Conservation (phyloP, 805 yeast species). For the Starmerella gropengiesseri region DNA sequence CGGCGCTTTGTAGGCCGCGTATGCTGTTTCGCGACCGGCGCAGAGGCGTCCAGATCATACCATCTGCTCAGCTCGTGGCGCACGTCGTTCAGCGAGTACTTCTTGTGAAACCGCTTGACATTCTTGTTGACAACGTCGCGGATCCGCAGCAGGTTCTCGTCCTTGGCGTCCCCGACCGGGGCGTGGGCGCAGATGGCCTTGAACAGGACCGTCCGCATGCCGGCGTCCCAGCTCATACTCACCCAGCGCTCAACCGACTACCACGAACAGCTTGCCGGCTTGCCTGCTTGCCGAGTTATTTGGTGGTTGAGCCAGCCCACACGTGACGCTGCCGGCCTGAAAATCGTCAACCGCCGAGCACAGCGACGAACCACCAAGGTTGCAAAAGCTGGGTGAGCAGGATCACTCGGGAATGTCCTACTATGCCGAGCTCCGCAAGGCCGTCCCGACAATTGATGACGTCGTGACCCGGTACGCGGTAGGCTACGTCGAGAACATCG, state of each 20-base stretch:
- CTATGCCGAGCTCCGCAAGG: conserved; percentile 57
- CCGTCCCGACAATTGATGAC: conserved; percentile 76
- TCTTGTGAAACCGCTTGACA: conserved; percentile 14
- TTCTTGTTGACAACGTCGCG: conserved; percentile 10
- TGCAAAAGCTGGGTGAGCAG: not conserved
- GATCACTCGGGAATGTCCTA: conserved; percentile 10
- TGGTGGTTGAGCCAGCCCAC: too few relatives aligned
- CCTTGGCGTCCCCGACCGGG: not conserved
- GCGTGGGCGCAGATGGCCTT: conserved; percentile 11
- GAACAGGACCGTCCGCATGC: conserved; percentile 10
- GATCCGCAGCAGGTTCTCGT: not conserved
- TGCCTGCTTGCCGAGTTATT: too few relatives aligned
- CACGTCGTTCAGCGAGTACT: conserved; percentile 13
- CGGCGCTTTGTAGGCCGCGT: not conserved
- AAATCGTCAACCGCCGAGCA: too few relatives aligned
- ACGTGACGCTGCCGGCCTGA: too few relatives aligned
- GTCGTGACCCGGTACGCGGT: conserved; percentile 83
- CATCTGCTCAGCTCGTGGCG: conserved; percentile 3
- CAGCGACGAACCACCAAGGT: too few relatives aligned
- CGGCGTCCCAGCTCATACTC: conserved; percentile 16
- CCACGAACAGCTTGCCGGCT: too few relatives aligned
- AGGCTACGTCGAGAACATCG: conserved; percentile 75
- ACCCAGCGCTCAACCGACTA: too few relatives aligned
- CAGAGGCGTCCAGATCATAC: conserved; percentile 4
- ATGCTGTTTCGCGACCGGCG: not conserved